A percentile compares a stretch with the other conserved stretches of the same genome.
These are phyloP conservation scores for Fraxinus quadrangulata DNA, from an alignment of 257 asterid genomes.

Conservation along the genomic window DNA sequence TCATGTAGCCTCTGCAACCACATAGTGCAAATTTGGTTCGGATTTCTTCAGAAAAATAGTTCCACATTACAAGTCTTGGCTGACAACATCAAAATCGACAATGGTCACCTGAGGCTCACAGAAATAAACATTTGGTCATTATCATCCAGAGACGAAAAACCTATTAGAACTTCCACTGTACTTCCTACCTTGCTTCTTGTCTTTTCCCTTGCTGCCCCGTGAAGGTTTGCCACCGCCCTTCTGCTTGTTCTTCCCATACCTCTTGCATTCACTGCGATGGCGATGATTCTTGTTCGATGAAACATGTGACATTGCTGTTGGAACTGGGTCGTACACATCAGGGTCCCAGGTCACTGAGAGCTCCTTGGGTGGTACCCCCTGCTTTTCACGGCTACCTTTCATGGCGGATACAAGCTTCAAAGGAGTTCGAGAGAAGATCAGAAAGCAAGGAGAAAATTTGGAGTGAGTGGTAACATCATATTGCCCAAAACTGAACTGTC, in stretches of 20 bases:
- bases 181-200: slow-evolving; percentile 67
- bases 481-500: background rate
- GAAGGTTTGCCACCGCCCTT: slow-evolving; percentile 66
- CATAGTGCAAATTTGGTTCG: slow-evolving; percentile 38
- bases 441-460: slow-evolving; percentile 18
- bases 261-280: slow-evolving; percentile 53
- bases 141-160: background rate
- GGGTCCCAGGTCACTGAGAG: slow-evolving; percentile 84
- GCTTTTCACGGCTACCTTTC: slow-evolving; percentile 93
- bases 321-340: slow-evolving; percentile 87
- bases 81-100: slow-evolving; percentile 22
- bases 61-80: slow-evolving; percentile 49
- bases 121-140: background rate
- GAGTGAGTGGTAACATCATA: background rate
- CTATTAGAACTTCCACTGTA: background rate
- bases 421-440: slow-evolving; percentile 49
- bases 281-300: slow-evolving; percentile 59
- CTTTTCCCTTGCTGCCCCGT: slow-evolving; percentile 69
- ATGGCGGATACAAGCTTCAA: slow-evolving; percentile 76
- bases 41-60: slow-evolving; percentile 52
- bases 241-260: slow-evolving; percentile 67
- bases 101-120: background rate
- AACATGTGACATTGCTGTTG: slow-evolving; percentile 75
- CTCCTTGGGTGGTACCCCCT: slow-evolving; percentile 55
- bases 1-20: slow-evolving; percentile 51